A percentile compares a stretch with the other conserved stretches of the same genome.
phyloP scores from a whole-genome alignment of 768 basidiomycete genomes.

The Hericium erinaceus region DNA sequence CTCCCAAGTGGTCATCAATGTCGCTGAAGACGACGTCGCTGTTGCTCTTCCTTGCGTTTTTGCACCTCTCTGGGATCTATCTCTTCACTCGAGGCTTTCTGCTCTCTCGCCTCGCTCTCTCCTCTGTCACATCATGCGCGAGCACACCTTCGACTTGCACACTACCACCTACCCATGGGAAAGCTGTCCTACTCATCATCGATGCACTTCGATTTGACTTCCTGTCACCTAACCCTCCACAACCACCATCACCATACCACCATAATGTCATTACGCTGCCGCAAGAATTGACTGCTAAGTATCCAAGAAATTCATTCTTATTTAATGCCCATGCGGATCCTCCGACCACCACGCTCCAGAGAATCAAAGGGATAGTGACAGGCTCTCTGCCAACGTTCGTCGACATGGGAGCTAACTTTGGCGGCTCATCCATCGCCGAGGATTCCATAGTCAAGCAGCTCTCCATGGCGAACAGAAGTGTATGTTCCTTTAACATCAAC shows the following conservation, averaged over 20 bases:
- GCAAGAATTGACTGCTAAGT: constrained; percentile 47
- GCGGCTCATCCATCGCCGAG: constrained; percentile 75
- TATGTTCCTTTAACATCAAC: constrained; percentile 22
- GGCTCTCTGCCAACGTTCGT: constrained; percentile 94
- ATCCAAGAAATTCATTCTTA: constrained; percentile 71
- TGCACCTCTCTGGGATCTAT: constrained; percentile 75
- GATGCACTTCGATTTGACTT: constrained; percentile 95
- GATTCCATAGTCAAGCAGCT: constrained; percentile 83
- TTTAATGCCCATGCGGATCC: constrained; percentile 91
- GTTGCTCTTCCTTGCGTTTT: constrained; percentile 49
- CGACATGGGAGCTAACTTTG: constrained; percentile 90
- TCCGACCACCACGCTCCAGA: constrained; percentile 89
- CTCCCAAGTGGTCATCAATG: background rate
- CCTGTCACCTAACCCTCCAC: constrained; percentile 59
- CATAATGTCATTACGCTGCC: constrained; percentile 82
- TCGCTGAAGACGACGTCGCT: constrained; percentile 18
- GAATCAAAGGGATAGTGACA: constrained; percentile 91
- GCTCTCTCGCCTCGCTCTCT: constrained; percentile 64
- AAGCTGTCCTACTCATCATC: constrained; percentile 79
- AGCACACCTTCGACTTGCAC: constrained; percentile 28
- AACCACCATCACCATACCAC: constrained; percentile 56
- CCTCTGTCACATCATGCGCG: constrained; percentile 39
- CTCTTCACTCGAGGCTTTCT: constrained; percentile 92
- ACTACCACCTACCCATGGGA: constrained; percentile 57
- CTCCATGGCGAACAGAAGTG: constrained; percentile 46